Conservation (phyloP, 106 monocot genomes). For the Agapanthus africanus region DNA sequence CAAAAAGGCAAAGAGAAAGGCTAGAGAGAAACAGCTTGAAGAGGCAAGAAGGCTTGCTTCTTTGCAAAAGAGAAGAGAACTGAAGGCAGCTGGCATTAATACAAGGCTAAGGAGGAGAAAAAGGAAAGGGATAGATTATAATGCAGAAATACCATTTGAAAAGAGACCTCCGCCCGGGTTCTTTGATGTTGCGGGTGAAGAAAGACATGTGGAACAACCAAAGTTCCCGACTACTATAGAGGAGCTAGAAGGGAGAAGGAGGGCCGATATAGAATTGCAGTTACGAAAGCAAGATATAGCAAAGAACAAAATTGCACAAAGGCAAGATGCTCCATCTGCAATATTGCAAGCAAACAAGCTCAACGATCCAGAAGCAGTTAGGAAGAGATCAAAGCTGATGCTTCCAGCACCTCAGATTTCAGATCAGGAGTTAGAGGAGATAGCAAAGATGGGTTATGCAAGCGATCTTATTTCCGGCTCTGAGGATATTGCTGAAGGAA, state of each 20-base stretch:
- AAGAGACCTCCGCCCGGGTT: constrained; percentile 97
- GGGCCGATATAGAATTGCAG: constrained; percentile 81
- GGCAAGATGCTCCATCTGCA: constrained; percentile 89
- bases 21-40: constrained; percentile 96
- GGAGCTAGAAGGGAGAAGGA: constrained; percentile 91
- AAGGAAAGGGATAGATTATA: constrained; percentile 94
- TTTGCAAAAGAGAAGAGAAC: constrained; percentile 87
- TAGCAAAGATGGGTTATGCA: constrained; percentile 92
- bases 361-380: constrained; percentile 91
- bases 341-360: constrained; percentile 93
- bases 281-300: constrained; percentile 93
- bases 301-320: constrained; percentile 85
- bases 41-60: constrained; percentile 98
- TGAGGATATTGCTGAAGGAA: constrained; percentile 74
- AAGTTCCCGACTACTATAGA: constrained; percentile 95
- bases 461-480: constrained; percentile 55
- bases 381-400: constrained; percentile 91
- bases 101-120: constrained; percentile 75
- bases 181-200: constrained; percentile 77
- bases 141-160: constrained; percentile 98
- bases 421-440: constrained; percentile 92
- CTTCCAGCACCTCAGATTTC: constrained; percentile 96
- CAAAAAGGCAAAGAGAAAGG: constrained; percentile 97
- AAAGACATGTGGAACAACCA: constrained; percentile 42
- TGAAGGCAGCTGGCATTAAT: constrained; percentile 95